A percentile compares a stretch with the other conserved stretches of the same genome.
Conservation (phyloP, 176 grass and related monocot genomes). For the barley (Hordeum vulgare) region MorexV3_pseudomolecules_assembly NC_058524.1:489998740-489999239, state of each 20-base stretch:
- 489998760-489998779: constrained; percentile 88
- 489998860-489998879: background rate
- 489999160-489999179: background rate
- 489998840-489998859: background rate
- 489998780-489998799: constrained; percentile 90
- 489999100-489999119: constrained; percentile 81
- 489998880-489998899: constrained; percentile 44
- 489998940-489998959: constrained; percentile 64
- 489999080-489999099: constrained; percentile 63
- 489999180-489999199: constrained; percentile 3
- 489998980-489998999: constrained; percentile 75
- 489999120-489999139: background rate
- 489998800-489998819: background rate
- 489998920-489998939: constrained; percentile 67
- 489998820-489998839: background rate
- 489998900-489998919: constrained; percentile 82
- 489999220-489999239: constrained; percentile 55
- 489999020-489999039: constrained; percentile 86
- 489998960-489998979: constrained; percentile 54
- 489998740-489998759: constrained; percentile 65
- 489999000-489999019: constrained; percentile 66
- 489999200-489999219: constrained; percentile 58
- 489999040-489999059: constrained; percentile 66
- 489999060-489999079: constrained; percentile 79
- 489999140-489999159: background rate